Conservation (phyloP, 148 eudicot genomes). For the Rhododendron simsii region DNA sequence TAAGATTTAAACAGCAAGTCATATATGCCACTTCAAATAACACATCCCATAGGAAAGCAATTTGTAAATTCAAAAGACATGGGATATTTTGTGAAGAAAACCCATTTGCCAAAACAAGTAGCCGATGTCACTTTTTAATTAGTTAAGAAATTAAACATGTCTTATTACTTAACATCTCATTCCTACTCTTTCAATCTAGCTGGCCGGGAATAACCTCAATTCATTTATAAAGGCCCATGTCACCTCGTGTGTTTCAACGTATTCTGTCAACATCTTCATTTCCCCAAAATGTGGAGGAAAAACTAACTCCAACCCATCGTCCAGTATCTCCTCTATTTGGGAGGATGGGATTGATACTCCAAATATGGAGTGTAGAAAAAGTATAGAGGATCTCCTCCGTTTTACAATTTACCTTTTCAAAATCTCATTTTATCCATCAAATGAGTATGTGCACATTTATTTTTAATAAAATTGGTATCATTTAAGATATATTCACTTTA, state of each 20-base stretch:
- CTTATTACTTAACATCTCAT: background rate
- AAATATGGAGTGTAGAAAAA: background rate
- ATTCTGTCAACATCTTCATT: background rate
- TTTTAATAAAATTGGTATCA: background rate
- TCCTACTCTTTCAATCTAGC: background rate
- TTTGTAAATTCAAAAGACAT: background rate
- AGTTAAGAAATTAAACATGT: background rate
- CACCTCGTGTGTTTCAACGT: background rate
- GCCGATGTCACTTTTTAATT: background rate
- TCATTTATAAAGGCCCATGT: background rate
- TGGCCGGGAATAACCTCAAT: background rate
- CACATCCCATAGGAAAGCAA: background rate
- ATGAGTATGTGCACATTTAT: background rate
- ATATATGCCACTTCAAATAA: background rate
- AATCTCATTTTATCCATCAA: background rate
- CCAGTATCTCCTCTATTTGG: background rate
- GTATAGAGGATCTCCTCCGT: too few relatives aligned
- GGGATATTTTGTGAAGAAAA: background rate
- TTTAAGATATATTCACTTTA: background rate
- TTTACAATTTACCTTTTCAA: background rate
- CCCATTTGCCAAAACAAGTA: background rate
- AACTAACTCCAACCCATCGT: background rate
- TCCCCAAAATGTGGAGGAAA: background rate
- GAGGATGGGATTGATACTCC: background rate
- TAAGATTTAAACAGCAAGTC: background rate